Percentiles rank a stretch among this genome's conserved stretches.
Conservation (phyloP, 1,139 yeast species). For the Groenewaldozyma auringiensis region DNA sequence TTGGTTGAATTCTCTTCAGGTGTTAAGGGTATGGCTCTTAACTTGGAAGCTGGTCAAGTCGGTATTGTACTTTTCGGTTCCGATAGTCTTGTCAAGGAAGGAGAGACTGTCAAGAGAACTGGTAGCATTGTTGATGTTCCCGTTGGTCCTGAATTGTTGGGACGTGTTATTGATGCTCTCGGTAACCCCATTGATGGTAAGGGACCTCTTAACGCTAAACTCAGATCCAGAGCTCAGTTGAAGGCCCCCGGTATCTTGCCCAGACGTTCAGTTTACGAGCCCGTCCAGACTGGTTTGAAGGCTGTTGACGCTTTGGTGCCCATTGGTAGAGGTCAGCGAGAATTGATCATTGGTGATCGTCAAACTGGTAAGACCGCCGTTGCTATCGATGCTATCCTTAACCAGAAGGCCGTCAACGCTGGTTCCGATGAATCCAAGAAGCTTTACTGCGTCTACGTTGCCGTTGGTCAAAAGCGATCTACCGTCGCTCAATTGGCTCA, state of each 20-base stretch:
- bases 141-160: constrained; percentile 96
- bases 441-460: constrained; percentile 99
- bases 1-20: constrained; percentile 99
- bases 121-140: constrained; percentile 99
- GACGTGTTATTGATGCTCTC: constrained; percentile 99
- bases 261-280: constrained; percentile 97
- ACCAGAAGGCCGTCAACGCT: constrained; percentile 98
- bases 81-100: constrained; percentile 97
- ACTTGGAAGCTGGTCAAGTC: constrained; percentile 99
- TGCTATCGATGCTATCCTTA: constrained; percentile 95
- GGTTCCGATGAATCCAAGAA: constrained; percentile 94
- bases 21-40: constrained; percentile 99
- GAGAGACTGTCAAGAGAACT: constrained; percentile 99
- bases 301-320: constrained; percentile 99
- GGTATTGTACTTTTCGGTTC: constrained; percentile 99
- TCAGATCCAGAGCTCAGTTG: constrained; percentile 91
- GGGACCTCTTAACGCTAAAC: constrained; percentile 90
- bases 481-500: constrained; percentile 99
- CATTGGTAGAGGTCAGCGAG: constrained; percentile 99
- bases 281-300: constrained; percentile 99
- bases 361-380: constrained; percentile 99
- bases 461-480: constrained; percentile 99
- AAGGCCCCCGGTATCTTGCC: constrained; percentile 99
- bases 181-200: constrained; percentile 99
- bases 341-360: constrained; percentile 99